Evolutionary conservation across 2,329 filamentous ascomycete species (phyloP).

Genomic region (Fusarium decemcellulare): DNA sequence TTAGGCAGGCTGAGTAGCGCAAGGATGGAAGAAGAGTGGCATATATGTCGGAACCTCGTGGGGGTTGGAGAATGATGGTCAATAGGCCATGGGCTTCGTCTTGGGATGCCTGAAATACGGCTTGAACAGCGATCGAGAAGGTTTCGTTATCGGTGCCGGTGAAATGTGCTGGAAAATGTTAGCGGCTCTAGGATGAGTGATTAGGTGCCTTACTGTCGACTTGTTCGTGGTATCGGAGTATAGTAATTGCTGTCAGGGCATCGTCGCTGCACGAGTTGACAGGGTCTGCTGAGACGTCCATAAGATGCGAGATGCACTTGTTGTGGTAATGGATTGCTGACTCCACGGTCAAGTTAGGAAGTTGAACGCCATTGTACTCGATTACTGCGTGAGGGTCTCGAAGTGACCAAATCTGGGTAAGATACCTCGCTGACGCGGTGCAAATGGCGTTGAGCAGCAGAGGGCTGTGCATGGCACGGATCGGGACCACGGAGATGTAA

Average conservation of each 20-base stretch:
- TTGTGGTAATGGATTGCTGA: slow-evolving; percentile 34
- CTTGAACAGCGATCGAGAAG: slow-evolving; percentile 27
- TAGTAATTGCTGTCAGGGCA: slow-evolving; percentile 30
- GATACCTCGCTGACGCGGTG: slow-evolving; percentile 25
- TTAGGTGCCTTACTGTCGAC: slow-evolving; percentile 23
- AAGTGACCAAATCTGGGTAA: slow-evolving; percentile 25
- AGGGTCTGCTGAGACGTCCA: slow-evolving; percentile 30
- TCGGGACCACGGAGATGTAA: slow-evolving; percentile 26
- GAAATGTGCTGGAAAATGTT: slow-evolving; percentile 17
- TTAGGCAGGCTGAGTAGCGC: slow-evolving; percentile 25
- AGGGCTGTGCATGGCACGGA: slow-evolving; percentile 33
- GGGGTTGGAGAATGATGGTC: slow-evolving; percentile 20
- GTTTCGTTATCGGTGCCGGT: slow-evolving; percentile 29
- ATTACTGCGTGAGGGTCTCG: slow-evolving; percentile 7
- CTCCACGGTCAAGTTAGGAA: slow-evolving; percentile 24
- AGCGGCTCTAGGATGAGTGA: background rate
- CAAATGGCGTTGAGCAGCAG: slow-evolving; percentile 32
- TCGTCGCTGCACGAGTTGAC: slow-evolving; percentile 31
- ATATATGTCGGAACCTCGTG: slow-evolving; percentile 22
- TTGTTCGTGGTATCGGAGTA: slow-evolving; percentile 33
- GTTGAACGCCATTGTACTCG: slow-evolving; percentile 22
- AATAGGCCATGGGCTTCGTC: slow-evolving; percentile 14
- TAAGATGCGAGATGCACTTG: slow-evolving; percentile 34
- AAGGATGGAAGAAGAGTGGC: slow-evolving; percentile 24
- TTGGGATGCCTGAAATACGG: slow-evolving; percentile 26